phyloP scores from a whole-genome alignment of 2,329 filamentous ascomycete genomes.

The Verticillium tricorpus region DNA sequence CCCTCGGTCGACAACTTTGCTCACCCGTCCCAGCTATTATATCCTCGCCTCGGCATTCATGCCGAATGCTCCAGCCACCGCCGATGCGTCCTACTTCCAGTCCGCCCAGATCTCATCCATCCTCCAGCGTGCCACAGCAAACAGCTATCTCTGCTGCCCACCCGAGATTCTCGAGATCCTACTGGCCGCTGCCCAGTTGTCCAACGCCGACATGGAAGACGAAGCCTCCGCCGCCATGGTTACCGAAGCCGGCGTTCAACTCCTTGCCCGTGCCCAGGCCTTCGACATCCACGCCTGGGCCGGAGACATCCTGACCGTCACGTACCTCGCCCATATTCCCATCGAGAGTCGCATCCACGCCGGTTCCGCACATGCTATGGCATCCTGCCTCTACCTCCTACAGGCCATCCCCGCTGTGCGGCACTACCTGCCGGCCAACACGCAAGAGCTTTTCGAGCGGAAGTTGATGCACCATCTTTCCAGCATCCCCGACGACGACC shows the following conservation, averaged over 20 bases:
- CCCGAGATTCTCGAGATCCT: slow-evolving; percentile 39
- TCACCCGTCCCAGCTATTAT: slow-evolving; percentile 30
- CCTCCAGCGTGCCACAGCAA: slow-evolving; percentile 33
- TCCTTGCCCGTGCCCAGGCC: slow-evolving; percentile 31
- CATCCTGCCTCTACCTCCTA: slow-evolving; percentile 41
- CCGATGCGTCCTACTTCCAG: slow-evolving; percentile 27
- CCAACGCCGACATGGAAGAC: slow-evolving; percentile 21
- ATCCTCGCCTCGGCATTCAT: slow-evolving; percentile 41
- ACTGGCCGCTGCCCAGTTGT: slow-evolving; percentile 36
- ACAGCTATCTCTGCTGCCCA: slow-evolving; percentile 43
- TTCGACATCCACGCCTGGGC: slow-evolving; percentile 39
- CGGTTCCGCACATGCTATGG: slow-evolving; percentile 37
- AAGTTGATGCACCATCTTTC: slow-evolving; percentile 44
- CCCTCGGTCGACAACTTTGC: background rate
- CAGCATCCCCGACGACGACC: slow-evolving; percentile 41
- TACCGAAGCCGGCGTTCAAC: slow-evolving; percentile 23
- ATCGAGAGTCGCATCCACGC: slow-evolving; percentile 32
- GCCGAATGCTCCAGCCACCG: slow-evolving; percentile 22
- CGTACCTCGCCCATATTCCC: slow-evolving; percentile 26
- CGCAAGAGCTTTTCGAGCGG: slow-evolving; percentile 30
- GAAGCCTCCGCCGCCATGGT: slow-evolving; percentile 22
- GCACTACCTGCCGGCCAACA: slow-evolving; percentile 19
- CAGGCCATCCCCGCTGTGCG: slow-evolving; percentile 29
- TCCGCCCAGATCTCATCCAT: slow-evolving; percentile 30
- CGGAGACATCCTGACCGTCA: slow-evolving; percentile 25